Evolutionary conservation across 495 filamentous ascomycete species (phyloP).

Genomic region (Paragyromitra xinjiangensis): DNA sequence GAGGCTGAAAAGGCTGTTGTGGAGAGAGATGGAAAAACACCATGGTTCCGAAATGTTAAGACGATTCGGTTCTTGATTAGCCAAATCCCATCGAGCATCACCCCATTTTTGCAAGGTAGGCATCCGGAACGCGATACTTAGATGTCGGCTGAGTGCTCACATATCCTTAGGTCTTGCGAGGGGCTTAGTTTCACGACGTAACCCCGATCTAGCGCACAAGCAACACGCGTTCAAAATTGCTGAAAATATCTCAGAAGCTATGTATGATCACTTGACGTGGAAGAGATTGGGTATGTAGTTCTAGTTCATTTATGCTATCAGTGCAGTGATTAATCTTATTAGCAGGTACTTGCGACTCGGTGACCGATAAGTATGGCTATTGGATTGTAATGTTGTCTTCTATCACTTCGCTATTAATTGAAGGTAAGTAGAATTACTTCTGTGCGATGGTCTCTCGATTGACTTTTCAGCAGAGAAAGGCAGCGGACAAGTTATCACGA

Average conservation of each 20-base stretch:
- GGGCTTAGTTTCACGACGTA: constrained; percentile 75
- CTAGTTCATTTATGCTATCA: background rate
- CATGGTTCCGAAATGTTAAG: constrained; percentile 79
- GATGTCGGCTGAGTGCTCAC: constrained; percentile 6
- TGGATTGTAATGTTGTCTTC: constrained; percentile 81
- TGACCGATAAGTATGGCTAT: constrained; percentile 70
- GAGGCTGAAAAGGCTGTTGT: constrained; percentile 60
- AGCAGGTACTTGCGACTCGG: constrained; percentile 54
- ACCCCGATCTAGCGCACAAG: constrained; percentile 72
- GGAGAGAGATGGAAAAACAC: constrained; percentile 62
- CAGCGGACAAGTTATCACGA: constrained; percentile 68
- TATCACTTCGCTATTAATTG: constrained; percentile 79
- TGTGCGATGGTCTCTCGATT: constrained; percentile 15
- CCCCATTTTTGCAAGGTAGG: constrained; percentile 57
- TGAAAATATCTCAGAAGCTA: constrained; percentile 76
- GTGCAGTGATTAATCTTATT: constrained; percentile 24
- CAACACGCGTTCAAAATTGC: constrained; percentile 72
- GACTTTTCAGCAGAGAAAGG: constrained; percentile 50
- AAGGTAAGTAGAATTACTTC: constrained; percentile 62
- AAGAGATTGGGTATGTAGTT: constrained; percentile 51
- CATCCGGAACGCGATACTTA: background rate
- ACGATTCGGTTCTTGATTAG: constrained; percentile 78
- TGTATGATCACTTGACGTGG: constrained; percentile 60
- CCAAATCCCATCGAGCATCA: constrained; percentile 66
- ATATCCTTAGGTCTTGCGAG: constrained; percentile 70